A percentile compares a stretch with the other conserved stretches of the same genome.
Conservation (phyloP, 495 filamentous ascomycete species). For the Penicillium cosmopolitanum region DNA sequence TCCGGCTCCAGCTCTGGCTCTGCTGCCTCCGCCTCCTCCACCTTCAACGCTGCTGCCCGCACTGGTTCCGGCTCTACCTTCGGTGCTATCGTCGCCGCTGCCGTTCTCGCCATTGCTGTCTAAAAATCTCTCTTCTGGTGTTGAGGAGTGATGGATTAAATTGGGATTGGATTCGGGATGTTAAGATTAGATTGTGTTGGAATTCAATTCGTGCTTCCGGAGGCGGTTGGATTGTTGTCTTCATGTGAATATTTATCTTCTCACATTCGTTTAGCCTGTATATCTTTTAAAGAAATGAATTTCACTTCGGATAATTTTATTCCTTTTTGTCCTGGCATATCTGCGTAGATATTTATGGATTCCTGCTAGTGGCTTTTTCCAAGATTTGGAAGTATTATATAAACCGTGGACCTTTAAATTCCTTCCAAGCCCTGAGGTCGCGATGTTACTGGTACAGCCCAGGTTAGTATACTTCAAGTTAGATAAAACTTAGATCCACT, state of each 20-base stretch:
- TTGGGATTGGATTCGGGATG: slow-evolving; percentile 1
- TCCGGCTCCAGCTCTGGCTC: slow-evolving; percentile 8
- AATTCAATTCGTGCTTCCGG: slow-evolving; percentile 7
- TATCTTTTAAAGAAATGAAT: slow-evolving; percentile 1
- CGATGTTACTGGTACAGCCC: no score
- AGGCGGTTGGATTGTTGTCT: slow-evolving; percentile 11
- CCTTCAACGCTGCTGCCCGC: slow-evolving; percentile 39
- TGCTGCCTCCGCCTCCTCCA: slow-evolving; percentile 13
- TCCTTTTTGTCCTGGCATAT: not conserved
- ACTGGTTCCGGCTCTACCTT: no score
- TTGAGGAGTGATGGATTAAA: slow-evolving; percentile 21
- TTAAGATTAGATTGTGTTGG: slow-evolving; percentile 8
- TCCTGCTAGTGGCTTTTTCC: no score
- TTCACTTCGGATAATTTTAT: slow-evolving; percentile 2
- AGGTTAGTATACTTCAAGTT: no score
- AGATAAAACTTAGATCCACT: no score
- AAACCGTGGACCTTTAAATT: no score
- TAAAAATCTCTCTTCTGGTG: slow-evolving; percentile 27
- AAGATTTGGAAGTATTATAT: no score
- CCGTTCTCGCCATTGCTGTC: slow-evolving; percentile 36
- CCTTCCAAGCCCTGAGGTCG: no score
- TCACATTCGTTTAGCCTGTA: slow-evolving; percentile 9
- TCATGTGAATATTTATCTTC: slow-evolving; percentile 8
- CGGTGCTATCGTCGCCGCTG: slow-evolving; percentile 22
- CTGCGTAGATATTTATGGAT: no score